A percentile compares a stretch with the other conserved stretches of the same genome.
Evolutionary conservation across 2,329 filamentous ascomycete genomes (phyloP).

Genomic region (Aquanectria penicillioides): DNA sequence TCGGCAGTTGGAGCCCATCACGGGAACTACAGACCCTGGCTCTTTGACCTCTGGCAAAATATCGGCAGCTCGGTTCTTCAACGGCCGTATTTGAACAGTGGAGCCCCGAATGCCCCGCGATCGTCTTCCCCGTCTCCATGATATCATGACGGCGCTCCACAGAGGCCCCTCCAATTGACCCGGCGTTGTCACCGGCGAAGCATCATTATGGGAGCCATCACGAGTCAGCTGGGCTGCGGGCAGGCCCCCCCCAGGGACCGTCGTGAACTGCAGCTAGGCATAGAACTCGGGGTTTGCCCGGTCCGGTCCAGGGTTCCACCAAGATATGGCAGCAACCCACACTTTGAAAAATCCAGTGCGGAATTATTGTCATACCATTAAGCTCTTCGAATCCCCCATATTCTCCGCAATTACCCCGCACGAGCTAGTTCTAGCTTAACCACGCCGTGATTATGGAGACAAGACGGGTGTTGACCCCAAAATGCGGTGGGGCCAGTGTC

Average conservation of each 20-base stretch:
- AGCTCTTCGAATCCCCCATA: slow-evolving; percentile 17
- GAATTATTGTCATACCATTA: slow-evolving; percentile 20
- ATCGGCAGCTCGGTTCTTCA: slow-evolving; percentile 34
- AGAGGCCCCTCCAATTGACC: slow-evolving; percentile 8
- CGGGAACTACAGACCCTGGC: slow-evolving; percentile 13
- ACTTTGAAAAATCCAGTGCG: neutral
- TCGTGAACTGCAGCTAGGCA: slow-evolving; percentile 8
- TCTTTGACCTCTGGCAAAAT: slow-evolving; percentile 23
- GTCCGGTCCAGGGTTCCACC: neutral
- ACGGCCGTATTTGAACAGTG: slow-evolving; percentile 35
- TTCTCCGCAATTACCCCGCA: slow-evolving; percentile 23
- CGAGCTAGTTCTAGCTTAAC: slow-evolving; percentile 1
- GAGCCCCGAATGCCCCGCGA: slow-evolving; percentile 21
- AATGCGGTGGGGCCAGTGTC: slow-evolving; percentile 6
- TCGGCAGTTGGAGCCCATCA: slow-evolving; percentile 24
- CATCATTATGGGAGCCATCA: slow-evolving; percentile 11
- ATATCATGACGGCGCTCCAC: slow-evolving; percentile 29
- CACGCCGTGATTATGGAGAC: slow-evolving; percentile 5
- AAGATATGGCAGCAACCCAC: neutral
- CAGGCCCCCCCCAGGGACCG: neutral
- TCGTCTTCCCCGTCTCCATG: slow-evolving; percentile 24
- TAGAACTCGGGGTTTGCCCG: slow-evolving; percentile 11
- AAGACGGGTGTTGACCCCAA: neutral
- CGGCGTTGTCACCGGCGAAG: slow-evolving; percentile 11
- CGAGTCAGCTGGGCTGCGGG: slow-evolving; percentile 14